Evolutionary conservation across 2,329 filamentous ascomycete species (phyloP), one percentile per base, ranked within the genome.

Genomic region (Beauveria brongniartii): DNA sequence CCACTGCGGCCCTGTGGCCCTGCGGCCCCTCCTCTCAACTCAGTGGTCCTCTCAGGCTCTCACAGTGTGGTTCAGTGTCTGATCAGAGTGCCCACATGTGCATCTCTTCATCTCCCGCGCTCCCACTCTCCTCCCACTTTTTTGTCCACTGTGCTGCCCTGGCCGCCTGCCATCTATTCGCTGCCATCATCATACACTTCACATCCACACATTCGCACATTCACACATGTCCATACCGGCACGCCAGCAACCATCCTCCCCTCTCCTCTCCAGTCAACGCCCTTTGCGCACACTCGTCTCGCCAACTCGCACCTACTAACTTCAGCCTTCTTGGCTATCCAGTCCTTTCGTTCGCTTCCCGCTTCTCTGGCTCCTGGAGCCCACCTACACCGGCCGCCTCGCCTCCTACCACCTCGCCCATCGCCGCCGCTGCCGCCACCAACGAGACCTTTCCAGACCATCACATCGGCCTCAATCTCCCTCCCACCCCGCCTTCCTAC

Each of bases 311-410:
- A 37, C 51, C 8, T 41, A 20, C 54, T 55, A 46, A 50, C 40
- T 40, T 28, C 2, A 12, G 24, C 47, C 16, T 12, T 26, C 2
- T 18, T 16, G 28, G 55, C 55, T 59, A 65, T 69, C 60, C 73
- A 95, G 91, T 96, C 61, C 81, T 92, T 68, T 95, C 91, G 68
- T 95, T 95, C 76, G 93, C 95, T 83, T 91, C 89, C 74, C 85
- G 87, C 76, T 87, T 90, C 79, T 88, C 77, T 65, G 73, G 75
- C 63, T 74, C 77, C 68, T 78, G 77, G 64, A 73, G 66, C 57
- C 68, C 74, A 65, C 74, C 78, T 44, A 75, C 78, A 26, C 75
- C 77, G 60, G 72, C 77, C 61, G 74, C 77, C 40, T 78, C 79
- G 48, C 77, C 79, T 61, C 72, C 76, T 53, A 67, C 69, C 18